These are phyloP conservation scores for Dactylellina haptotyla DNA, from an alignment of 2,329 filamentous ascomycete genomes.

Conservation along the genomic window DNA sequence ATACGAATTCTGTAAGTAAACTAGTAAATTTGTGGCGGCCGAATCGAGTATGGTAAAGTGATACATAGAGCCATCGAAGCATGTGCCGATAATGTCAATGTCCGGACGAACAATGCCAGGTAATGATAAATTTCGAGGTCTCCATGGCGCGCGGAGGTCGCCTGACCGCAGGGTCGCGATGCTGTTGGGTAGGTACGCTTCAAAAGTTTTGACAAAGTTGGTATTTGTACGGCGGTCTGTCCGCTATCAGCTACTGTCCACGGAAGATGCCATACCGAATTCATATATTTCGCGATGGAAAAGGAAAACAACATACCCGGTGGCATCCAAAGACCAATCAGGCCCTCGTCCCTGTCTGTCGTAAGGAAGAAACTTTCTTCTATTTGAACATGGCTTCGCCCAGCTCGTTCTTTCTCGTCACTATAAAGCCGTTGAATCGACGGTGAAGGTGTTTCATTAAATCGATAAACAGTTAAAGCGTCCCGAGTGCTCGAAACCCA, in stretches of 20 bases:
- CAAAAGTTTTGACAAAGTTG: slow-evolving; percentile 64
- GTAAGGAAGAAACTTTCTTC: slow-evolving; percentile 51
- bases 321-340: slow-evolving; percentile 58
- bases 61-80: slow-evolving; percentile 75
- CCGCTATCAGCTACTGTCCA: slow-evolving; percentile 1
- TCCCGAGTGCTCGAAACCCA: slow-evolving; percentile 40
- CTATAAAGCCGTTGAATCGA: slow-evolving; percentile 8
- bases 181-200: slow-evolving; percentile 68
- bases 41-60: slow-evolving; percentile 73
- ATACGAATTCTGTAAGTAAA: slow-evolving; percentile 31
- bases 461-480: slow-evolving; percentile 22
- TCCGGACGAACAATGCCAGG: slow-evolving; percentile 62
- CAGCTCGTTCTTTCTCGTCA: slow-evolving; percentile 39
- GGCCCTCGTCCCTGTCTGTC: slow-evolving; percentile 57
- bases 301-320: slow-evolving; percentile 33
- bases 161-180: slow-evolving; percentile 69
- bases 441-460: slow-evolving; percentile 18
- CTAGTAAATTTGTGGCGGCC: slow-evolving; percentile 21
- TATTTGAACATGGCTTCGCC: slow-evolving; percentile 31
- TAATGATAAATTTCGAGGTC: slow-evolving; percentile 57
- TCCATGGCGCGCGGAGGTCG: slow-evolving; percentile 68
- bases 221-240: slow-evolving; percentile 53
- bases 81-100: slow-evolving; percentile 71
- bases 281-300: background rate
- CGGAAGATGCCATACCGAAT: background rate